These are phyloP conservation scores for Agaricus sinodeliciosus DNA, from an alignment of 768 basidiomycete species.

Conservation along the genomic window DNA sequence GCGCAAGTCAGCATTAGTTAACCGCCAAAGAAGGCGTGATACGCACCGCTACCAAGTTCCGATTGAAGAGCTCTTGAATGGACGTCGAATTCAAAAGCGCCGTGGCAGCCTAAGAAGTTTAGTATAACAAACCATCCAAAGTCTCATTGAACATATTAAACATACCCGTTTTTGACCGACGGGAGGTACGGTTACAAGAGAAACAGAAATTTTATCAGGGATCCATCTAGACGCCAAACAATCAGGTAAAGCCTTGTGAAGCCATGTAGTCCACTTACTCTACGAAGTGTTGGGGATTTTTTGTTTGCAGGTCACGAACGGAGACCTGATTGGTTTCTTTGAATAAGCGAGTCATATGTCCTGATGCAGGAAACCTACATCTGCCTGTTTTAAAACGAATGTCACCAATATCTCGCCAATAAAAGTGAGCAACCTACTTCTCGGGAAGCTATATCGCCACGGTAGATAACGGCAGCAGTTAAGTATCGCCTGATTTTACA, in stretches of 20 bases:
- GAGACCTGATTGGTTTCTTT: slow-evolving; percentile 40
- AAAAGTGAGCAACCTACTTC: slow-evolving; percentile 49
- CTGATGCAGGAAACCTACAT: slow-evolving; percentile 33
- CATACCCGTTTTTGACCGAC: slow-evolving; percentile 67
- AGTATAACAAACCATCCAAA: slow-evolving; percentile 6
- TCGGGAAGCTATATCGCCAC: slow-evolving; percentile 72
- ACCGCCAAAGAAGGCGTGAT: neutral
- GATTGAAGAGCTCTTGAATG: slow-evolving; percentile 81
- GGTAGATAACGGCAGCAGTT: slow-evolving; percentile 83
- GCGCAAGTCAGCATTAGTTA: neutral
- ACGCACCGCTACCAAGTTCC: slow-evolving; percentile 55
- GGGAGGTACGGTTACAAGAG: slow-evolving; percentile 77
- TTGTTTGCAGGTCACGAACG: slow-evolving; percentile 67
- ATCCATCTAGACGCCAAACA: slow-evolving; percentile 57
- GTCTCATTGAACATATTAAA: slow-evolving; percentile 5
- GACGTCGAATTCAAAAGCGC: slow-evolving; percentile 75
- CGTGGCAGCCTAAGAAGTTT: slow-evolving; percentile 46
- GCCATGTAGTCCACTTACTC: slow-evolving; percentile 44
- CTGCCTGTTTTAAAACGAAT: slow-evolving; percentile 36
- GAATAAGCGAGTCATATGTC: slow-evolving; percentile 20
- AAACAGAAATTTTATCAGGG: slow-evolving; percentile 84
- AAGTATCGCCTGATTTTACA: slow-evolving; percentile 58
- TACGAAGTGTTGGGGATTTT: slow-evolving; percentile 70
- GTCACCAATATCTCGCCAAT: slow-evolving; percentile 23
- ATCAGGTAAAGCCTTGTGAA: neutral